Conservation (phyloP, 2,329 filamentous ascomycete genomes). For the Nannizzia gypsea region DNA sequence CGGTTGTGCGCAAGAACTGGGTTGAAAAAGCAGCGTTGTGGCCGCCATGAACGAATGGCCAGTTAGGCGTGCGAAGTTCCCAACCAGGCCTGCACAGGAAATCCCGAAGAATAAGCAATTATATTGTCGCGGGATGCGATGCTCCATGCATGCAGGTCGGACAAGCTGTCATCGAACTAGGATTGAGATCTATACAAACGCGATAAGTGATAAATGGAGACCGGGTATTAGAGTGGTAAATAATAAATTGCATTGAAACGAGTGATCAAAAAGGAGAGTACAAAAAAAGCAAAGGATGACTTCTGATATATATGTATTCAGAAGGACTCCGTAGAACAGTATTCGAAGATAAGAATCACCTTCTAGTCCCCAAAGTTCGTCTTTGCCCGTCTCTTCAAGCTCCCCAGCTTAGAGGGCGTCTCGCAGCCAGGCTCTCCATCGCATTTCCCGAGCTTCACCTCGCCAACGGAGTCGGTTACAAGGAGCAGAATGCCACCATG, state of each 20-base stretch:
- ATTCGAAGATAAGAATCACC: not conserved
- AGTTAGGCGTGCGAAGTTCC: not conserved
- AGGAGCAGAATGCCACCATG: constrained; percentile 14
- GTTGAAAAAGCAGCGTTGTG: not conserved
- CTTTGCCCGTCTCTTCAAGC: not conserved
- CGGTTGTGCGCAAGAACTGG: not conserved
- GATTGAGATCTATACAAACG: not conserved
- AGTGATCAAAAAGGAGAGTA: not conserved
- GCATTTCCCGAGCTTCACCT: constrained; percentile 11
- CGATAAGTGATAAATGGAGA: not conserved
- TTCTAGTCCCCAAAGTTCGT: not conserved
- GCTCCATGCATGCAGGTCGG: not conserved
- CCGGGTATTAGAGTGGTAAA: not conserved
- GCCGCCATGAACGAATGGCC: not conserved
- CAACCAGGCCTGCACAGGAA: not conserved
- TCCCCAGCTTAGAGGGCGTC: not conserved
- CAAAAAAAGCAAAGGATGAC: not conserved
- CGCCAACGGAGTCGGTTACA: constrained; percentile 13
- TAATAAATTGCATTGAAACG: not conserved
- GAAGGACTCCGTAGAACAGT: too few species aligned
- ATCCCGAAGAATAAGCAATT: constrained; percentile 1
- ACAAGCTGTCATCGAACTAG: not conserved
- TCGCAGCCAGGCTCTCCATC: constrained; percentile 8
- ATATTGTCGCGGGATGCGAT: not conserved
- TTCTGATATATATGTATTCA: too few species aligned